Conservation (phyloP, 805 yeast genomes). For the Candida silvatica region DNA sequence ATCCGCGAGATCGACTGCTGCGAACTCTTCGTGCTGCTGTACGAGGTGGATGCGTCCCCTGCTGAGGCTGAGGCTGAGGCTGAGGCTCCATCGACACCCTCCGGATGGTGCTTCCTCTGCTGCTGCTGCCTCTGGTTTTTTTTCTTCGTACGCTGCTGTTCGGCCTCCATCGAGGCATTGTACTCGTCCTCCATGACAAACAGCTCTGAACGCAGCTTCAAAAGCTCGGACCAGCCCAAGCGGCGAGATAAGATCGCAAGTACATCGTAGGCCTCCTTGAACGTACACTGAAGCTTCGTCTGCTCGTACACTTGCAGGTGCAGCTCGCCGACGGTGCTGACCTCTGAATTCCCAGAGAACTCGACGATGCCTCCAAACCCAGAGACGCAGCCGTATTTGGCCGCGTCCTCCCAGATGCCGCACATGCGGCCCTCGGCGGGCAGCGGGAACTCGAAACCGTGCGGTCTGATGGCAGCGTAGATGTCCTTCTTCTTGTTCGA, state of each 20-base stretch:
- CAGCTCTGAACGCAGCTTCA: slow-evolving; percentile 55
- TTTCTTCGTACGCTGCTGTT: slow-evolving; percentile 10
- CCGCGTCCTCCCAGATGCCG: slow-evolving; percentile 36
- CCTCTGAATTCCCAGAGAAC: slow-evolving; percentile 23
- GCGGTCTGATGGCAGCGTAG: slow-evolving; percentile 33
- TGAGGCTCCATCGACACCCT: too few species aligned
- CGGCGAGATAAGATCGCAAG: slow-evolving; percentile 58
- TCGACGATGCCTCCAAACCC: slow-evolving; percentile 27
- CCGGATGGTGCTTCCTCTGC: background rate
- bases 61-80: background rate
- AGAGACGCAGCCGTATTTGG: slow-evolving; percentile 22
- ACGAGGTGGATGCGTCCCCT: background rate
- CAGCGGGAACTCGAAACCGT: slow-evolving; percentile 36
- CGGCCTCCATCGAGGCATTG: slow-evolving; percentile 14
- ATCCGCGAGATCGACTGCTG: slow-evolving; percentile 13
- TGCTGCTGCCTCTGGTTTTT: slow-evolving; percentile 7
- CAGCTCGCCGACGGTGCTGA: slow-evolving; percentile 37
- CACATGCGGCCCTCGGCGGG: slow-evolving; percentile 47
- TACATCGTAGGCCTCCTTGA: slow-evolving; percentile 55
- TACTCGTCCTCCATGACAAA: slow-evolving; percentile 80
- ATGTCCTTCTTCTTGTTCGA: slow-evolving; percentile 37
- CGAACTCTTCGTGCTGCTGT: slow-evolving; percentile 1
- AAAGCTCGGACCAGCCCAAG: slow-evolving; percentile 77
- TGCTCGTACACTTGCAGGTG: slow-evolving; percentile 42
- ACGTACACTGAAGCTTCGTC: slow-evolving; percentile 42